Evolutionary conservation across 2,329 filamentous ascomycete genomes (phyloP), one percentile per base, ranked within the genome.

Genomic region (Neophaeococcomyces aloes): DNA sequence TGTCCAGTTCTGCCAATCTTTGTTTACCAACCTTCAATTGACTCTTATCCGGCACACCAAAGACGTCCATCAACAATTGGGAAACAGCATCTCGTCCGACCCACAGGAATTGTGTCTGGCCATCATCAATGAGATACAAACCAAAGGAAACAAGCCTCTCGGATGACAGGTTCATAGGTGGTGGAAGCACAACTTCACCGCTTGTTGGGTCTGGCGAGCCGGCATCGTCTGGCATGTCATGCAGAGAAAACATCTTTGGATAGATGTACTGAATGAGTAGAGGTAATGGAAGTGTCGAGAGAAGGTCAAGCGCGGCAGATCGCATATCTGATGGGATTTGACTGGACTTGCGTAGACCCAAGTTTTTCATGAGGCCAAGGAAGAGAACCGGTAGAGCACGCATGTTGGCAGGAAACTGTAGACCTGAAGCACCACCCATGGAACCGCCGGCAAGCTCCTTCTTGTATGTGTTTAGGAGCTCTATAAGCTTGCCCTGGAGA

Each of bases 21-120:
- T 81, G 81, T 74, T 98, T 98, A 62, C 91, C 91, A 50, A 95
- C 86, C 53, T 86, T 87, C 48, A 98, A 70, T 59, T 86, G 82
- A 30, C 79, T 80, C 59, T 84, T 80, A 64, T 95, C 88, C 35
- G 81, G 73, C 8, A 91, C 74, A 18, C 87, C 89, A 61, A 98
- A 98, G 4, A 96, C 89, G 57, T 98, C 91, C 41, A 75, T 66
- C 31, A 96, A 71, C 25, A 98, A 74, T 59, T 94, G 86, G 1
- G 87, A 86, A 21, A 98, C 86, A 1, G 89, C 83, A 54, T 98
- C 89, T 29, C 88, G 80, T 11, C 91, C 91, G 15, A 96, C 75
- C 91, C 91, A 98, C 37, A 98, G 67, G 74, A 98, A 98, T 62
- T 98, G 91, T 4, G 86, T 95, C 65, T 95, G 89, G 2, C 88